These are phyloP conservation scores for Cerioporus squamosus DNA, from an alignment of 1,284 basidiomycete genomes.

Conservation along the genomic window DNA sequence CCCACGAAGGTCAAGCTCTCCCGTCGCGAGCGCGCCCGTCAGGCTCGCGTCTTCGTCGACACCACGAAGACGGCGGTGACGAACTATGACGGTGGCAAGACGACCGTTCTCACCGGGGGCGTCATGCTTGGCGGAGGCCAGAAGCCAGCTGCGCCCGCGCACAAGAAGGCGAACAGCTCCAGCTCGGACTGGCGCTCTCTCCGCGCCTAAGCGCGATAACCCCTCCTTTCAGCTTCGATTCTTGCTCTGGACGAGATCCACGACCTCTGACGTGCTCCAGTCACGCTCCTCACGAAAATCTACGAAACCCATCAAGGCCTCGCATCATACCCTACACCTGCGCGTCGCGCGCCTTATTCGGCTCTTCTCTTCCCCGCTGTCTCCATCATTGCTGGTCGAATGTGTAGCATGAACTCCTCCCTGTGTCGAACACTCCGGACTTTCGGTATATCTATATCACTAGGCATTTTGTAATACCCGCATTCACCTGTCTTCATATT, in stretches of 20 bases:
- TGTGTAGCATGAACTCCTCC: constrained; percentile 40
- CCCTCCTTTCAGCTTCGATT: constrained; percentile 29
- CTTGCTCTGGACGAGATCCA: constrained; percentile 31
- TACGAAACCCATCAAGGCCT: constrained; percentile 28
- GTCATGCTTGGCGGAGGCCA: constrained; percentile 74
- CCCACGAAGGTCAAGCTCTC: constrained; percentile 50
- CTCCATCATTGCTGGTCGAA: constrained; percentile 33
- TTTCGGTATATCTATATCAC: constrained; percentile 25
- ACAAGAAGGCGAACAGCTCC: constrained; percentile 31
- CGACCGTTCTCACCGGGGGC: constrained; percentile 81
- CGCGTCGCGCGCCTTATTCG: constrained; percentile 36
- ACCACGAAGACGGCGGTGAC: constrained; percentile 75
- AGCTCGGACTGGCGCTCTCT: constrained; percentile 53
- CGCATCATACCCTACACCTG: constrained; percentile 25
- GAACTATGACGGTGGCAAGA: constrained; percentile 84
- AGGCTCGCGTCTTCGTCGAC: constrained; percentile 72
- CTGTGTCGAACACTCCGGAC: constrained; percentile 33
- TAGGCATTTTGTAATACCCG: constrained; percentile 33
- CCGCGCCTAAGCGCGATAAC: constrained; percentile 36
- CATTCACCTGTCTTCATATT: constrained; percentile 27
- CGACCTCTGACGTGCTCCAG: constrained; percentile 28
- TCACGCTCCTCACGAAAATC: constrained; percentile 35
- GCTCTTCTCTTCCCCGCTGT: constrained; percentile 24
- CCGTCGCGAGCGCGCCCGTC: constrained; percentile 67
- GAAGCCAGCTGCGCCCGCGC: constrained; percentile 34